phyloP scores from a whole-genome alignment of 176 grass and related monocot genomes.

The Oryza punctata region DNA sequence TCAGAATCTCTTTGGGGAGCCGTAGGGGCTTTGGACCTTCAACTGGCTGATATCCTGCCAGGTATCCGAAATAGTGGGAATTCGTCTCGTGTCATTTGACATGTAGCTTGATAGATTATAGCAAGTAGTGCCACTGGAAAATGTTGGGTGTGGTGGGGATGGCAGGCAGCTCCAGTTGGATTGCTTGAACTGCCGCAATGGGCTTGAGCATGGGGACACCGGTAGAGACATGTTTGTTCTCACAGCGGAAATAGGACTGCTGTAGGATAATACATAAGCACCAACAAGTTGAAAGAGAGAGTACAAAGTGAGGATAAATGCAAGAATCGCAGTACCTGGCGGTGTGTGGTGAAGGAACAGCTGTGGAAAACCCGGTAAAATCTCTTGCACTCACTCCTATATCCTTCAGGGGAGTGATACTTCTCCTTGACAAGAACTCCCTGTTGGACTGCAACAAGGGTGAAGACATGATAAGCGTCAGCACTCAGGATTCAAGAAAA shows the following conservation, averaged over 20 bases:
- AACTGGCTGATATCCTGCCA: conserved; percentile 55
- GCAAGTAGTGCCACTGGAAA: conserved; percentile 33
- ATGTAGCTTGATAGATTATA: conserved; percentile 43
- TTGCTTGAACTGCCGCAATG: conserved; percentile 66
- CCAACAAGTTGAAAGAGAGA: conserved; percentile 25
- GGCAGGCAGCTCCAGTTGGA: conserved; percentile 75
- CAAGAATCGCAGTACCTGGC: conserved; percentile 40
- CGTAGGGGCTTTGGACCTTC: conserved; percentile 56
- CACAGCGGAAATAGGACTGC: conserved; percentile 43
- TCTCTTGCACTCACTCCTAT: conserved; percentile 53
- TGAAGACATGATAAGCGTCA: conserved; percentile 15
- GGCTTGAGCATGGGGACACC: conserved; percentile 83
- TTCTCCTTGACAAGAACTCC: conserved; percentile 63
- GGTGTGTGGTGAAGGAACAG: conserved; percentile 52
- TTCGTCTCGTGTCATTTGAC: conserved; percentile 50
- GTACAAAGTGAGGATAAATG: conserved; percentile 8
- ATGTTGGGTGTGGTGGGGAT: conserved; percentile 70
- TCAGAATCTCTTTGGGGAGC: conserved; percentile 75
- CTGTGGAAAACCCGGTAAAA: conserved; percentile 44
- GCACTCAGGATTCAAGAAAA: not conserved
- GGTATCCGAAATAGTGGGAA: conserved; percentile 39
- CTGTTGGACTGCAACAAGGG: conserved; percentile 51
- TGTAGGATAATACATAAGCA: conserved; percentile 26
- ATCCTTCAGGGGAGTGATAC: conserved; percentile 62
- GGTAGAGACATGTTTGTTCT: conserved; percentile 81